Evolutionary conservation across 2,329 filamentous ascomycete genomes (phyloP), one percentile per base, ranked within the genome.

Genomic region (Zelopaecilomyces penicillatus): DNA sequence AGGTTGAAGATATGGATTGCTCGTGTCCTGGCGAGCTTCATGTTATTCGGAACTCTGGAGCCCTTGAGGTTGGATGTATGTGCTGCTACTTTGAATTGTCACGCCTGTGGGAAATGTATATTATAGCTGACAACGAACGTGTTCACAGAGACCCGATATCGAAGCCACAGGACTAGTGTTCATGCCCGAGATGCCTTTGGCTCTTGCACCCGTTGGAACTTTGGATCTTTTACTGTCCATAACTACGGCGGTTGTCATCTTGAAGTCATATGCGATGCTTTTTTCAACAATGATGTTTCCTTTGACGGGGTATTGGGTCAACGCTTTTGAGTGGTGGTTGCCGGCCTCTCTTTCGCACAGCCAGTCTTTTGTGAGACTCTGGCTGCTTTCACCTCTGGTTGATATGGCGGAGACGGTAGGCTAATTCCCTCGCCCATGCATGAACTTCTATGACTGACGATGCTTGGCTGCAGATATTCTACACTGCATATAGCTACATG

Each of bases 371-470:
- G 32, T 50, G 37, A 49, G 53, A 35, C 34, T 46, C 10, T 51
- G 49, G 52, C 39, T 54, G 5, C 51, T 58, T 5, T 46, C 50
- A 28, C 54, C 56, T 7, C 41, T 58, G 3, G 36, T 57, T 4
- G 54, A 58, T 32, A 4, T 54, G 41, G 47, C 30, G 5, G 56
- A 58, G 39, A 58, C 56, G 37, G 56, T 54, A 38, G 33, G 47
- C 3, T 19, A 19, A 19, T 36, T 30, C 19, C 6, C 2, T 26
- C 11, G n/a, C 10, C 32, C 30, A 3, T 11, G 27, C 19, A 4
- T 6, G 33, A 4, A 12, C 5, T 11, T 12, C 4, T 6, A 7
- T 11, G 30, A 28, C 39, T 41, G 12, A 41, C 11, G 19, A 19
- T 19, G 19, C 19, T 7, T 34, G 12, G 12, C 9, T 35, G 26